Evolutionary conservation across 2,329 filamentous ascomycete species (phyloP), one percentile per base, ranked within the genome.

Genomic region (Arthrobotrys megalospora): DNA sequence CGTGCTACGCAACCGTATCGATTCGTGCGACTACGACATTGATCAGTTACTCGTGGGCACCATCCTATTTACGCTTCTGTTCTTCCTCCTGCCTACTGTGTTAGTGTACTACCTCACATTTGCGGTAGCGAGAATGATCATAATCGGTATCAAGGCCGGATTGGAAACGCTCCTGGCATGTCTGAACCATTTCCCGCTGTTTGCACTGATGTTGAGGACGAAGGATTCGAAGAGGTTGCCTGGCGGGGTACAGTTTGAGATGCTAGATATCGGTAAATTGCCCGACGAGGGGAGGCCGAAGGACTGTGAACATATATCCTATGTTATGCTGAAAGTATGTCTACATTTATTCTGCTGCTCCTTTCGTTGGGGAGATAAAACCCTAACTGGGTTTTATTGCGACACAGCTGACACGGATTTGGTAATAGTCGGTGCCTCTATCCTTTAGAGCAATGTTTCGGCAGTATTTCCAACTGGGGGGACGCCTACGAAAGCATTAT

Each of bases 71-170:
- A 98, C 96, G 0, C 87, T 99, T 6, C 88, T 99, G 0, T 97
- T 97, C 85, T 99, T 98, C 84, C 88, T 99, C 14, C 87, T 99
- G 2, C 96, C 96, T 0, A 99, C 96, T 0, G 94, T 99, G 24
- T 90, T 95, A 66, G 96, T 99, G 50, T 99, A 98, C 84, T 99
- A 99, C 83, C 88, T 97, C 76, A 97, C 96, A 48, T 99, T 99
- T 85, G 95, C 96, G 58, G 90, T 93, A 79, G 94, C 95, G 41
- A 90, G 96, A 62, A 97, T 99, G 92, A 90, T 91, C 80, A 98
- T 98, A 81, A 99, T 99, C 80, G 91, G 91, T 11, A 86, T 98
- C 79, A 99, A 98, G 84, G 96, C 95, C 11, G 88, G 90, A 14
- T 90, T 99, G 72, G 96, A 99, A 85, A 97, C 95, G 1, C 88